Base-by-base conservation (phyloP, 2,329 filamentous ascomycete species). In the Verruconis gallopava region DNA sequence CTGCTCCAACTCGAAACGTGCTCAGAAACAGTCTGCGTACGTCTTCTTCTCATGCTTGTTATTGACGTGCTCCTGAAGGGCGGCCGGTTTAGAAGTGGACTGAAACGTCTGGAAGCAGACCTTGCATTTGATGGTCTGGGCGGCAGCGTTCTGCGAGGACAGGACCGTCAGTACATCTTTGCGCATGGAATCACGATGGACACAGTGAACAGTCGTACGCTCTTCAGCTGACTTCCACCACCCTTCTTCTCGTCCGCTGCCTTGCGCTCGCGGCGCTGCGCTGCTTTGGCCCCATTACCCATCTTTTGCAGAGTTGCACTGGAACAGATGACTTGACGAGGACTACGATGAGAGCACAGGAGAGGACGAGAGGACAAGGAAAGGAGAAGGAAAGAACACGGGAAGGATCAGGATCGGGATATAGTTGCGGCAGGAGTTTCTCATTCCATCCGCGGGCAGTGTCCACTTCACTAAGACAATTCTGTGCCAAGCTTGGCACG, bases 91-190 rank as follows among this genome's bases (percentile, higher is more conserved):
- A 47, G 79, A 80, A 25, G 82, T 88, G 68, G 80, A 79, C 51
- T 86, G 72, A 66, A 88, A 86, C 21, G 80, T 82, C 52, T 79
- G 73, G 64, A 78, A 81, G 79, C 82, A 88, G 54, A 77, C 68
- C 50, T 73, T 65, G 71, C 82, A 88, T n/a, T 84, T 79, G 61
- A 86, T 83, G 55, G 73, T 78, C 68, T 77, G 81, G 46, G 82
- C 81, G 51, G 78, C 69, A 52, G 73, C 69, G 66, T 86, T 86
- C 79, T 83, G 50, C 18, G 5, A 5, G 11, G 15, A 19, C 19
- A n/a, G n/a, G n/a, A 5, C 18, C 36, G 21, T 17, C n/a, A 30
- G 36, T 38, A 5, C 18, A 38, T 11, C 9, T 5, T 9, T 30
- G 9, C 25, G n/a, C 25, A 30, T 35, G 13, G 22, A 41, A 34